Percentiles rank a stretch among this genome's conserved stretches.
These are phyloP conservation scores for Apophysomyces elegans DNA, from an alignment of 371 early-diverging fungal species.

Conservation along the genomic window DNA sequence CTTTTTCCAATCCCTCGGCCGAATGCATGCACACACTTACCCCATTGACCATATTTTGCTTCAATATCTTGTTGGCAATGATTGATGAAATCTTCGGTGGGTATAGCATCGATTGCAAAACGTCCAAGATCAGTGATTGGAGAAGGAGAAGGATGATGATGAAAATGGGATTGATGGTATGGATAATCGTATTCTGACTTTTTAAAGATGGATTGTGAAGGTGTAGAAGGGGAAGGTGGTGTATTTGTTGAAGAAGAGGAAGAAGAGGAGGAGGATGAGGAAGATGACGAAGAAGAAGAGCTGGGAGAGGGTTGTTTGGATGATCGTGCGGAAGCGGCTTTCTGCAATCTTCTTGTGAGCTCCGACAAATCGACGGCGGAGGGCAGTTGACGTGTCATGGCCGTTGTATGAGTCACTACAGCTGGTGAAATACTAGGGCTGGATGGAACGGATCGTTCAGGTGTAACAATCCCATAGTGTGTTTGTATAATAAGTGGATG, in stretches of 20 bases:
- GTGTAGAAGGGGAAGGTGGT: conserved; percentile 13
- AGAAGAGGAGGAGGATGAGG: conserved; percentile 8
- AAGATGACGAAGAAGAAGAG: neutral
- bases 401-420: conserved; percentile 33
- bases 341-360: conserved; percentile 30
- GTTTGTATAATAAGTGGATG: conserved; percentile 12
- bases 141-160: conserved; percentile 20
- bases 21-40: conserved; percentile 21
- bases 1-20: neutral
- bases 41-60: conserved; percentile 48
- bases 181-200: conserved; percentile 41
- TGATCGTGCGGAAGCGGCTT: conserved; percentile 16
- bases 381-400: conserved; percentile 33
- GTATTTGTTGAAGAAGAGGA: conserved; percentile 5
- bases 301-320: neutral
- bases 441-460: conserved; percentile 35
- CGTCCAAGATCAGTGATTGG: neutral
- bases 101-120: neutral
- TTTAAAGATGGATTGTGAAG: conserved; percentile 44
- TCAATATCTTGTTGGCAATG: conserved; percentile 43
- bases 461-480: conserved; percentile 22
- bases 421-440: conserved; percentile 37
- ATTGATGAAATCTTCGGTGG: conserved; percentile 25
- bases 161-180: conserved; percentile 45
- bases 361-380: conserved; percentile 31